Evolutionary conservation across 129 eudicot genomes (phyloP).

Genomic region (Chrysanthemum makinoi): DNA sequence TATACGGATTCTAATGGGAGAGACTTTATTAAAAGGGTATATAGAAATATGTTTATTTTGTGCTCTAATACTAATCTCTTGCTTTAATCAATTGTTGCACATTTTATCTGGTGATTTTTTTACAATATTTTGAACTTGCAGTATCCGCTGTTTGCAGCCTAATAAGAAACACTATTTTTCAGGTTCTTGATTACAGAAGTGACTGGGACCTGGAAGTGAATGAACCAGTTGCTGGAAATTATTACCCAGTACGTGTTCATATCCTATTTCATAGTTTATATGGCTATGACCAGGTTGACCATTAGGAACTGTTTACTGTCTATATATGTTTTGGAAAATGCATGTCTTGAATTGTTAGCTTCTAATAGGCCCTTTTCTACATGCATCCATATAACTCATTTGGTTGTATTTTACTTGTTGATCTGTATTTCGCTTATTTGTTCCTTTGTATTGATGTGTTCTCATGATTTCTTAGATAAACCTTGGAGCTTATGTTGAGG

Average conservation of each 20-base stretch:
- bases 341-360: conserved; percentile 13
- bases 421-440: neutral
- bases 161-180: conserved; percentile 30
- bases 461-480: conserved; percentile 51
- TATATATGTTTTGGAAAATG: conserved; percentile 11
- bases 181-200: conserved; percentile 73
- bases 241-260: conserved; percentile 68
- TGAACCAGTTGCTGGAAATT: conserved; percentile 91
- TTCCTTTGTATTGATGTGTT: conserved; percentile 4
- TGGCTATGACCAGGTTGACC: conserved; percentile 8
- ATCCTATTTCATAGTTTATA: neutral
- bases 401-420: neutral
- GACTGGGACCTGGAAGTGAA: conserved; percentile 88
- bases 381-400: conserved; percentile 5
- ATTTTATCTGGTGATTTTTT: too few relatives aligned
- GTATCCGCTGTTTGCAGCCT: conserved; percentile 19
- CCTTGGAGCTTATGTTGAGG: conserved; percentile 85
- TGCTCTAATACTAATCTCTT: too few relatives aligned
- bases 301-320: neutral
- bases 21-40: conserved; percentile 92
- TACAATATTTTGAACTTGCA: neutral
- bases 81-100: too few relatives aligned
- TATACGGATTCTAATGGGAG: conserved; percentile 95
- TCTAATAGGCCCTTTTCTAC: conserved; percentile 4
- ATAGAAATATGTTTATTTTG: neutral